Percentiles rank a stretch among this genome's conserved stretches.
Evolutionary conservation across 1,284 basidiomycete genomes (phyloP).

Genomic region (Cryptococcus maquisensis): DNA sequence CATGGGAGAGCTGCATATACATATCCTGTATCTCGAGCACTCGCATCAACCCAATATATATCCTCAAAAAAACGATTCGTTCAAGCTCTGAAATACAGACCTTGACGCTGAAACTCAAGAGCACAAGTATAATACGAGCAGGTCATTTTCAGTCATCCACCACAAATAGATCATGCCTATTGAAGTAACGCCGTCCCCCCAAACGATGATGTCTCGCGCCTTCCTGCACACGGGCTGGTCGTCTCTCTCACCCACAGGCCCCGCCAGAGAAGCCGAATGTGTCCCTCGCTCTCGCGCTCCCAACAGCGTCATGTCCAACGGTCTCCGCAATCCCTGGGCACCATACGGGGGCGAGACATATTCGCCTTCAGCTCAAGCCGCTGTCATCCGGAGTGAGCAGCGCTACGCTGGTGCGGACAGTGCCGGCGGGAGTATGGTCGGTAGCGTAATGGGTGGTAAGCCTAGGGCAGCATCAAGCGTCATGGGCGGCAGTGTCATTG

Average conservation of each 20-base stretch:
- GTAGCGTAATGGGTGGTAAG: neutral
- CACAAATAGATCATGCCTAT: constrained; percentile 19
- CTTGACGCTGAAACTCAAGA: neutral
- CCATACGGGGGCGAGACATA: constrained; percentile 28
- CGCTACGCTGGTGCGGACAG: neutral
- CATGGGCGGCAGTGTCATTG: constrained; percentile 1
- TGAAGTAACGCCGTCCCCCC: constrained; percentile 22
- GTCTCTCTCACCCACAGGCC: neutral
- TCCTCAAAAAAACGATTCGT: too few species aligned
- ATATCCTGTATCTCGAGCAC: neutral
- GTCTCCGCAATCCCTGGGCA: constrained; percentile 30
- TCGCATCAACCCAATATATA: too few species aligned
- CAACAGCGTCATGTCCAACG: constrained; percentile 25
- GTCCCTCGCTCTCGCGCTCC: constrained; percentile 6
- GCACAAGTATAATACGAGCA: neutral
- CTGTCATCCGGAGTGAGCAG: neutral
- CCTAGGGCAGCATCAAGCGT: neutral
- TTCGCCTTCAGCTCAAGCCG: constrained; percentile 9
- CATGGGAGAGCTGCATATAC: too few species aligned
- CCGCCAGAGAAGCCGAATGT: constrained; percentile 11
- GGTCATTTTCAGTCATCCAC: neutral
- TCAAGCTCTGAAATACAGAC: neutral
- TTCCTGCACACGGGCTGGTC: constrained; percentile 12
- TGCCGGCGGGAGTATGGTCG: neutral
- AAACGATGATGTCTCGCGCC: constrained; percentile 8